These are phyloP conservation scores for Quercus glauca DNA, from an alignment of 306 rosid genomes.

Conservation along the genomic window DNA sequence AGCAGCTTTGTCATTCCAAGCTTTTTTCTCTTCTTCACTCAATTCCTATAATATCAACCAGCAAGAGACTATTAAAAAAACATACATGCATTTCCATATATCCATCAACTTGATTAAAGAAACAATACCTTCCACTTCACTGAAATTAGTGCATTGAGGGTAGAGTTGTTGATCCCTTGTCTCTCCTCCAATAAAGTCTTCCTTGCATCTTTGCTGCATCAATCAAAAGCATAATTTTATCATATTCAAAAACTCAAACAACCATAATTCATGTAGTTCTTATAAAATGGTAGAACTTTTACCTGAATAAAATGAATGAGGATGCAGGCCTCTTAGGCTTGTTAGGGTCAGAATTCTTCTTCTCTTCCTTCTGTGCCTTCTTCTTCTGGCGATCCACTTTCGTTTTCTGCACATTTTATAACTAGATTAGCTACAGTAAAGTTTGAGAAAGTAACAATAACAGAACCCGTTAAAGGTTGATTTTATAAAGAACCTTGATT, in stretches of 20 bases:
- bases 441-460: neutral
- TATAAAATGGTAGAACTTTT: neutral
- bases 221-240: neutral
- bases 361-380: constrained; percentile 60
- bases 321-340: constrained; percentile 87
- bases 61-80: too few species aligned
- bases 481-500: constrained; percentile 46
- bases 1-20: constrained; percentile 71
- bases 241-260: neutral
- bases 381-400: constrained; percentile 61
- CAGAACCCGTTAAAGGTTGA: neutral
- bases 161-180: constrained; percentile 45
- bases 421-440: constrained; percentile 2
- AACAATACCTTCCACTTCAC: constrained; percentile 73
- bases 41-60: constrained; percentile 45
- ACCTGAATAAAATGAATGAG: constrained; percentile 72
- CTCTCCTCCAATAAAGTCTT: constrained; percentile 55
- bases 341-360: constrained; percentile 67
- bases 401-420: constrained; percentile 45
- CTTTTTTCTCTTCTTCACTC: constrained; percentile 60
- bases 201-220: constrained; percentile 72
- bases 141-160: constrained; percentile 62
- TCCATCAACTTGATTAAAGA: neutral
- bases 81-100: neutral
- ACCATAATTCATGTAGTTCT: neutral